Evolutionary conservation across 1,139 yeast species (phyloP).

Genomic region (Diutina sp.): DNA sequence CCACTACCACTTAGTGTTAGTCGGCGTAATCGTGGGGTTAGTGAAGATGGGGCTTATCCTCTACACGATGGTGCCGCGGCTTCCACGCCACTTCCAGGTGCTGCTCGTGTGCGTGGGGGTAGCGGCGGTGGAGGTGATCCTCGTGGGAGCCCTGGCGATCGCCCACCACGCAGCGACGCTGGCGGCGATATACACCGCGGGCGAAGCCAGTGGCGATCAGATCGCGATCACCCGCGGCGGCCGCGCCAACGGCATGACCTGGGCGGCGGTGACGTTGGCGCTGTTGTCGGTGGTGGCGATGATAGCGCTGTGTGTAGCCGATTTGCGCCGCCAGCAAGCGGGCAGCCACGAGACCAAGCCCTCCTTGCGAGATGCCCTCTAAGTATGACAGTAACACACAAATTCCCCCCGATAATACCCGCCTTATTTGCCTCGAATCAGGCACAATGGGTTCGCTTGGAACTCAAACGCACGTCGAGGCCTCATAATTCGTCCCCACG

Average conservation of each 20-base stretch:
- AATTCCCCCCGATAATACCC: no score
- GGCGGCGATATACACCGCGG: conserved; percentile 30
- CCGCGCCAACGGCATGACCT: conserved; percentile 46
- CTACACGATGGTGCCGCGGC: conserved; percentile 33
- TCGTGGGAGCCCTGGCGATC: conserved; percentile 65
- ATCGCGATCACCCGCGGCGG: conserved; percentile 33
- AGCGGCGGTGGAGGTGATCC: conserved; percentile 24
- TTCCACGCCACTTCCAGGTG: conserved; percentile 29
- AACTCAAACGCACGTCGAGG: no score
- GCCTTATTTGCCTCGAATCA: no score
- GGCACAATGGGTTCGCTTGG: no score
- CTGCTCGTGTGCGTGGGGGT: conserved; percentile 21
- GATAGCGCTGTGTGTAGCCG: background rate
- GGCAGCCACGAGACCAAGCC: no score
- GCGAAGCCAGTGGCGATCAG: conserved; percentile 39
- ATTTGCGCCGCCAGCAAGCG: no score
- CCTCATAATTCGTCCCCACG: no score
- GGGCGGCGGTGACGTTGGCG: conserved; percentile 45
- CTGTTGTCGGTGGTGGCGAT: conserved; percentile 9
- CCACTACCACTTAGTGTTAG: conserved; percentile 24
- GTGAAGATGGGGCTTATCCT: conserved; percentile 24
- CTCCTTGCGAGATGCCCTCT: background rate
- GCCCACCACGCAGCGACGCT: conserved; percentile 50
- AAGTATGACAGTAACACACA: background rate
- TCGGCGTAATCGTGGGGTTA: conserved; percentile 32